Base-by-base conservation (phyloP, 1,284 basidiomycete genomes). In the Ganoderma lucidum region DNA sequence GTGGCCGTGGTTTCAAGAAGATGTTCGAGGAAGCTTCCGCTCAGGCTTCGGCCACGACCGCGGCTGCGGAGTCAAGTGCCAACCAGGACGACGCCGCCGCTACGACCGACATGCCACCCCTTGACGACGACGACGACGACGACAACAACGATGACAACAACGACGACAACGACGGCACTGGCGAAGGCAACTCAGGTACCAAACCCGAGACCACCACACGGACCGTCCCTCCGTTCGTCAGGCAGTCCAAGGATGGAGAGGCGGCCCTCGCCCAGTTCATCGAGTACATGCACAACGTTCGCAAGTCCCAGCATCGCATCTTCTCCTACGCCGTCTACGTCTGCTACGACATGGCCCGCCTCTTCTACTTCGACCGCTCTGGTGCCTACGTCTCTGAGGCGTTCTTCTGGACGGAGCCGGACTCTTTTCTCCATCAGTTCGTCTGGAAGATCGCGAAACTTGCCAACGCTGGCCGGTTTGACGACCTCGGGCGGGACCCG, bases 401-500 rank as follows among this genome's bases (percentile, higher is more conserved):
- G 23, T 70, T 73, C 58, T 45, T 62, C 58, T 66, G 62, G 48
- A 53, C 48, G 39, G 23, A 41, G n/a, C 39, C 44, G 15, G 17
- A 14, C 6, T 45, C 56, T 0, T 23, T 63, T 2, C 55, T 73
- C 35, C 66, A 64, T 30, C 30, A 17, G 12, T 73, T 73, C 64
- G 28, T 73, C 45, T 70, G 66, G 66, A 67, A 65, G 60, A 12
- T 69, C 35, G 65, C 66, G 23, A 30, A 69, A 17, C 62, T 73
- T 53, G 35, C 28, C 8, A 55, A 30, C 3, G 53, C 53, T 1
- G 28, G 10, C 23, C 5, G 6, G 6, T 32, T 37, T 19, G 61
- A 8, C 0, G 39, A 66, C 35, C 63, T 73, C 3, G 75, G 75
- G 1, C 71, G 51, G 61, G 73, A 76, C 48, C 60, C 71, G 9